Base-by-base conservation (phyloP, 1,284 basidiomycete genomes). In the Cutaneotrichosporon sp. region DNA sequence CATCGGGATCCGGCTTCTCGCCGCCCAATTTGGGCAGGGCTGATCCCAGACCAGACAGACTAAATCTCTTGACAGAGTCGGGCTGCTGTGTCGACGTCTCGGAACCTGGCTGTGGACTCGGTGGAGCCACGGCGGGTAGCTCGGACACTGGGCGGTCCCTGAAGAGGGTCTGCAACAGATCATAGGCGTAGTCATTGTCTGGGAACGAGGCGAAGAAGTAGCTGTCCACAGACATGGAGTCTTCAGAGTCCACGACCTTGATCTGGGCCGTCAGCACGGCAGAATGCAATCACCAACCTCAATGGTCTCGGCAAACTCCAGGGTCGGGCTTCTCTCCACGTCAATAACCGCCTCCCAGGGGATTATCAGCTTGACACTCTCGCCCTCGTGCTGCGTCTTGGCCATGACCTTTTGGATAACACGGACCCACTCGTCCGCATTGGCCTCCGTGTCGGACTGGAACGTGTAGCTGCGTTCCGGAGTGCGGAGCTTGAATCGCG, bases 231-330 rank as follows among this genome's bases (percentile, higher is more conserved):
- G 87, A 72, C 67, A 83, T 83, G 48, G 84, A 81, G 47, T 87
- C 87, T 52, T 84, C 84, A 58, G 85, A 83, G 72, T 94, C 91
- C 52, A 90, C 78, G 17, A 93, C 88, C 75, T 90, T 91, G 64
- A 96, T 58, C 65, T 67, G 55, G n/a, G 8, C 8, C 2, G 42
- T 53, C 17, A 47, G 48, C 40, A 20, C 33, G 15, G n/a, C 20
- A 8, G 13, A n/a, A 17, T 20, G 39, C 14, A 4, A 36, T 35
- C 36, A 46, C 65, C 49, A 37, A 67, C 81, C 75, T 94, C 90
- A 49, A 97, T 86, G 0, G 90, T 93, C 70, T 94, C 90, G 58
- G 88, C 90, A 70, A 96, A 94, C 69, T 94, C 91, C 78, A 96
- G 84, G 1, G 87, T 88, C 1, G 83, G 80, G 3, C 88, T 89